phyloP scores from a whole-genome alignment of 345 rosid species.

The Heritiera fomes region DNA sequence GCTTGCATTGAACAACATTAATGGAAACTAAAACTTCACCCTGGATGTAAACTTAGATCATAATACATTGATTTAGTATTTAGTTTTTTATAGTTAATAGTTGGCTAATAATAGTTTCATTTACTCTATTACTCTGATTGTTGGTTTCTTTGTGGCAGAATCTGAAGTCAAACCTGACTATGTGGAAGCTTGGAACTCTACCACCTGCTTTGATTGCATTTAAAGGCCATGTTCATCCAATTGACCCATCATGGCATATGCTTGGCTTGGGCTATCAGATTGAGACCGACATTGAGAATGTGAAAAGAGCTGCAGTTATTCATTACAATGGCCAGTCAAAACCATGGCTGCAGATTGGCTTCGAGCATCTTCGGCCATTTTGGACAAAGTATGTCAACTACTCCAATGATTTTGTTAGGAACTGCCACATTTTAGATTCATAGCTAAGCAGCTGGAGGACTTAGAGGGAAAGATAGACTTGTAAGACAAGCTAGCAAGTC shows the following conservation, averaged over 20 bases:
- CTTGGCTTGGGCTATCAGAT: constrained; percentile 96
- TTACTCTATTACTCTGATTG: constrained; percentile 23
- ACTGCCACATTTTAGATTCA: constrained; percentile 90
- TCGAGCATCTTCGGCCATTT: constrained; percentile 95
- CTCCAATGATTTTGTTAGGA: constrained; percentile 85
- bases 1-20: not conserved
- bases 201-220: constrained; percentile 99
- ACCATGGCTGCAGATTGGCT: constrained; percentile 96
- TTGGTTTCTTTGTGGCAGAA: constrained; percentile 51
- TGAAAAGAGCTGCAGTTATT: constrained; percentile 82
- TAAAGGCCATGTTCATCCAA: constrained; percentile 77
- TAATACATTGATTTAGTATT: not conserved
- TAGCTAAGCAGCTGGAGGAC: constrained; percentile 40
- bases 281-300: constrained; percentile 61
- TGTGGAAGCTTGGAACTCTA: constrained; percentile 98
- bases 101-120: not conserved
- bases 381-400: constrained; percentile 93
- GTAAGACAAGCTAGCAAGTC: constrained; percentile 30
- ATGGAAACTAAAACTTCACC: not conserved
- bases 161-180: constrained; percentile 79
- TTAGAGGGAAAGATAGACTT: constrained; percentile 33
- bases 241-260: constrained; percentile 96
- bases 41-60: not conserved
- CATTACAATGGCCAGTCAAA: constrained; percentile 97
- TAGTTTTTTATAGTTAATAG: constrained; percentile 9